Evolutionary conservation across 2,329 filamentous ascomycete genomes (phyloP), one percentile per base, ranked within the genome.

Genomic region (Fusarium tanahbumbuense): DNA sequence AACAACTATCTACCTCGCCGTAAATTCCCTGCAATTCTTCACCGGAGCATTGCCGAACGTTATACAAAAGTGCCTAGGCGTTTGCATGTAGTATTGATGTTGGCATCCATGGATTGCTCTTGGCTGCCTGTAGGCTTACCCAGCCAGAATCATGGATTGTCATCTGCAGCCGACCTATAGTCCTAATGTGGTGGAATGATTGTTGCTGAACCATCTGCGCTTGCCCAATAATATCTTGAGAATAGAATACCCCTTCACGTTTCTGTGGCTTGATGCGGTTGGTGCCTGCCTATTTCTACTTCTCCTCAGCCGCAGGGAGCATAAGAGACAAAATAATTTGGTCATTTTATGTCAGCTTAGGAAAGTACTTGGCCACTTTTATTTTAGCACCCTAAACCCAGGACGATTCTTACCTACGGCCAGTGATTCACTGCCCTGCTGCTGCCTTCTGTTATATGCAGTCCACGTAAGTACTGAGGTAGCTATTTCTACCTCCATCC

Each of bases 151-250:
- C 59, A 57, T 30, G 28, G 28, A 30, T 32, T 53, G 42, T 34
- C 44, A 55, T 66, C 27, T 56, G 55, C 48, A 61, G 25, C 44
- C 47, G 52, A 40, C 53, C 42, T 45, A 58, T 25, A 44, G 28
- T 40, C 22, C 34, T 56, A 13, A 61, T 56, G 55, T 40, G 22
- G 63, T 66, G 48, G 63, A 66, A 67, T 55, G 34, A 18, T 67
- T 47, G 34, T 56, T 49, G 30, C 32, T 46, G 13, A 61, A 55
- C 47, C 44, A 22, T n/a, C 10, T 37, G 34, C 25, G 22, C 28
- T 32, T 40, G 13, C 9, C 63, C 63, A 66, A 66, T 66, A 32
- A 60, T 25, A 20, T 42, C 11, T 37, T 25, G 16, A 5, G 12
- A 18, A 16, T 20, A 30, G 20, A 48, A 50, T 28, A 41, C 22